Evolutionary conservation across 768 basidiomycete species (phyloP).

Genomic region (Myochromella boudieri): DNA sequence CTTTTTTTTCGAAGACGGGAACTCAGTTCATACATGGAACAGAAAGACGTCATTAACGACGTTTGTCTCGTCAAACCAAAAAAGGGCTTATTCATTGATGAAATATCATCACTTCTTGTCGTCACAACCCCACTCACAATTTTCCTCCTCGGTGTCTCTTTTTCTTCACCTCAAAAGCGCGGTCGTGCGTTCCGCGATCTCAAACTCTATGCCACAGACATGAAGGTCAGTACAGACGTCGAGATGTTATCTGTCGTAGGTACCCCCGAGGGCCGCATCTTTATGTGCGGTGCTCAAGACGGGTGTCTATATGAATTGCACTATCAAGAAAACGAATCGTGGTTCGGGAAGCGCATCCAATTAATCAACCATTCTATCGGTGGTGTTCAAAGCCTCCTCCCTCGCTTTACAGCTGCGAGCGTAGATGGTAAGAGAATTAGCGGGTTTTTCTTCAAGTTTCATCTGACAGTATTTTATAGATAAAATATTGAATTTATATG

Average conservation of each 20-base stretch:
- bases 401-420: conserved; percentile 63
- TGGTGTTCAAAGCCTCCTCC: conserved; percentile 75
- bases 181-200: conserved; percentile 62
- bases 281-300: conserved; percentile 85
- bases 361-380: conserved; percentile 87
- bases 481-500: conserved; percentile 64
- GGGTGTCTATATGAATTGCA: conserved; percentile 90
- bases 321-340: conserved; percentile 87
- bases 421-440: conserved; percentile 56
- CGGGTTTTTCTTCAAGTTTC: conserved; percentile 1
- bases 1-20: conserved; percentile 67
- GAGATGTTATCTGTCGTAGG: conserved; percentile 86
- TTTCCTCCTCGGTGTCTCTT: conserved; percentile 81
- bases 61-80: conserved; percentile 89
- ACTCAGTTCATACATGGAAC: conserved; percentile 88
- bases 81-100: conserved; percentile 85
- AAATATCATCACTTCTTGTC: conserved; percentile 85
- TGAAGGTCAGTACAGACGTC: conserved; percentile 73
- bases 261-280: conserved; percentile 81
- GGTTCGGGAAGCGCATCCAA: conserved; percentile 87
- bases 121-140: conserved; percentile 86
- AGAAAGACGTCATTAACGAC: conserved; percentile 84
- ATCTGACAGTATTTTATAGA: conserved; percentile 43
- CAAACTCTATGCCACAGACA: conserved; percentile 88
- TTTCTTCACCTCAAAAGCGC: conserved; percentile 41